Conservation (phyloP, 208 protist species). For the Herpetomonas muscarum region DNA sequence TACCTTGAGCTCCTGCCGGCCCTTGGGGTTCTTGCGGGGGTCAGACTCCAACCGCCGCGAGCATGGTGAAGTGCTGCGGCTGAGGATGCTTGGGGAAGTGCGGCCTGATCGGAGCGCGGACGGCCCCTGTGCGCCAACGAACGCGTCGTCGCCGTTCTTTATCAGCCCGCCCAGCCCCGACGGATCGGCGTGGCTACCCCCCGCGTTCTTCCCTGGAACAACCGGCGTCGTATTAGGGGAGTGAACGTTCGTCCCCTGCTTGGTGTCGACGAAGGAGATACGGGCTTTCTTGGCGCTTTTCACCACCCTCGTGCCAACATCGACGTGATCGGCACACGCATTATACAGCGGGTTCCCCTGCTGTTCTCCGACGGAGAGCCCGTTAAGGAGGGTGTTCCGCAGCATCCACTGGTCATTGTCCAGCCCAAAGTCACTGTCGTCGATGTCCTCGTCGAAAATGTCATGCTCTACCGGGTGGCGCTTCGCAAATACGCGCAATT, state of each 20-base stretch:
- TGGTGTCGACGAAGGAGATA: conserved; percentile 77
- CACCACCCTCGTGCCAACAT: conserved; percentile 35
- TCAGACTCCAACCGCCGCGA: conserved; percentile 55
- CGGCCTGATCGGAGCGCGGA: conserved; percentile 34
- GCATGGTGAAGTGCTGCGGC: conserved; percentile 66
- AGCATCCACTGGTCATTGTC: conserved; percentile 93
- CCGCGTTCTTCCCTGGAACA: conserved; percentile 21
- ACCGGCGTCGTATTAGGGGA: conserved; percentile 41
- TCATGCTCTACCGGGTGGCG: conserved; percentile 72
- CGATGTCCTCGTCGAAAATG: conserved; percentile 76
- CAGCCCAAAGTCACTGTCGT: conserved; percentile 75
- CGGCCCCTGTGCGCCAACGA: conserved; percentile 53
- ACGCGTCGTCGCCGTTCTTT: conserved; percentile 7
- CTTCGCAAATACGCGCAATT: conserved; percentile 86
- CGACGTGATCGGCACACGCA: conserved; percentile 53
- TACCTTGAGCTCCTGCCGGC: conserved; percentile 42
- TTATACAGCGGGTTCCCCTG: conserved; percentile 60
- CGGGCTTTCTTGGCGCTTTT: conserved; percentile 26
- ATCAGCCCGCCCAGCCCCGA: conserved; percentile 9
- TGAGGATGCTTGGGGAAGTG: conserved; percentile 66
- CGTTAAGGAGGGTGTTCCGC: conserved; percentile 87
- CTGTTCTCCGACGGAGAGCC: conserved; percentile 68
- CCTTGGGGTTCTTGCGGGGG: conserved; percentile 49
- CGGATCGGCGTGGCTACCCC: conserved; percentile 40
- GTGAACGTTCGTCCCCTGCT: conserved; percentile 52